phyloP scores from a whole-genome alignment of 1,139 yeast genomes.

The Groenewaldozyma sp. region DNA sequence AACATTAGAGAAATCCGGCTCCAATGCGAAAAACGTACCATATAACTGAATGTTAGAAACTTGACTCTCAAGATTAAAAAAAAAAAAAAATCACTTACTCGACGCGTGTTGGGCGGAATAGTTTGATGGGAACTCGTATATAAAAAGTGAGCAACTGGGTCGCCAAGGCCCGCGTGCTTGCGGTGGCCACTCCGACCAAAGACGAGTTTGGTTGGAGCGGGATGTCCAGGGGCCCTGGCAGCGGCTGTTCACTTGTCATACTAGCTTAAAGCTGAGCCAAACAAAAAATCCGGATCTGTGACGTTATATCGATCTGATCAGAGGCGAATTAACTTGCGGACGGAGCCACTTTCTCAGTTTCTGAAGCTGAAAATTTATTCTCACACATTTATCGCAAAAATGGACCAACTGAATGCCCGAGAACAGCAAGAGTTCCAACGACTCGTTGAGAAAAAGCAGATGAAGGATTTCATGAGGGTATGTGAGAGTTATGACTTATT shows the following conservation, averaged over 20 bases:
- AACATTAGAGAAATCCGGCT: conserved; percentile 1
- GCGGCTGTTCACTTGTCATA: too few relatives aligned
- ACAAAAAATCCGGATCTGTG: too few relatives aligned
- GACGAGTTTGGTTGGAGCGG: conserved; percentile 8
- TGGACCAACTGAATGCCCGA: conserved; percentile 53
- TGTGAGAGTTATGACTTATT: conserved; percentile 11
- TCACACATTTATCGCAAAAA: too few relatives aligned
- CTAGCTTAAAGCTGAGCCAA: too few relatives aligned
- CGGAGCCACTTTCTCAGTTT: too few relatives aligned
- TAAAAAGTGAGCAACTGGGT: conserved; percentile 73
- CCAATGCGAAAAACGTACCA: conserved; percentile 1
- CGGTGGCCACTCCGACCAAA: conserved; percentile 57
- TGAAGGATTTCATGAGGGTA: conserved; percentile 96
- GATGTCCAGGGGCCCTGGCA: not conserved
- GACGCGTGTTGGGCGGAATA: conserved; percentile 82
- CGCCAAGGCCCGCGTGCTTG: conserved; percentile 75
- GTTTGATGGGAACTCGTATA: conserved; percentile 67
- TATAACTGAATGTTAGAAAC: conserved; percentile 3
- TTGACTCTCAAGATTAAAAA: not conserved
- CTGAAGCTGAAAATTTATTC: too few relatives aligned
- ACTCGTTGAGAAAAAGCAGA: conserved; percentile 92
- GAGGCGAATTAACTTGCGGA: too few relatives aligned
- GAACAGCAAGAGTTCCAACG: conserved; percentile 96
- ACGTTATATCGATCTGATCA: too few relatives aligned
- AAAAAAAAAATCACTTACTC: conserved; percentile 45